A percentile compares a stretch with the other conserved stretches of the same genome.
phyloP scores from a whole-genome alignment of 2,329 filamentous ascomycete species.

The Amphichorda felina region DNA sequence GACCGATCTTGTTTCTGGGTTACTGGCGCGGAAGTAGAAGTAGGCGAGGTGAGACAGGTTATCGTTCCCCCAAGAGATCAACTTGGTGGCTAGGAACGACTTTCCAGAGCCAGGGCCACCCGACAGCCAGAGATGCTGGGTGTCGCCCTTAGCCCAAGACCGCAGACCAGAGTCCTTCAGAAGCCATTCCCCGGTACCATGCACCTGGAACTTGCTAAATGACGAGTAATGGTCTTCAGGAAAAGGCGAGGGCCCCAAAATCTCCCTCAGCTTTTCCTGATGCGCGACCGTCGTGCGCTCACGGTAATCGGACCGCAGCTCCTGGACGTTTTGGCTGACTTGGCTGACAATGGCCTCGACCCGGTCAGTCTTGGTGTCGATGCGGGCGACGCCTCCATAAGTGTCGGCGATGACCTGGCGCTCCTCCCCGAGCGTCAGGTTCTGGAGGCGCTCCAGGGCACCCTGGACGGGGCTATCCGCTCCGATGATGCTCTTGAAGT shows the following conservation, averaged over 20 bases:
- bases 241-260: slow-evolving; percentile 28
- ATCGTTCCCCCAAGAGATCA: slow-evolving; percentile 27
- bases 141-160: slow-evolving; percentile 24
- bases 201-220: slow-evolving; percentile 25
- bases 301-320: slow-evolving; percentile 19
- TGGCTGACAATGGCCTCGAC: slow-evolving; percentile 20
- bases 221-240: slow-evolving; percentile 27
- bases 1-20: slow-evolving; percentile 30
- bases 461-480: slow-evolving; percentile 25
- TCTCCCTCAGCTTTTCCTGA: slow-evolving; percentile 23
- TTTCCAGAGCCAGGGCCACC: slow-evolving; percentile 34
- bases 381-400: slow-evolving; percentile 20
- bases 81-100: slow-evolving; percentile 28
- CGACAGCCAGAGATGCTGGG: slow-evolving; percentile 28
- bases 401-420: slow-evolving; percentile 31
- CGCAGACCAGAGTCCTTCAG: slow-evolving; percentile 23
- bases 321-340: slow-evolving; percentile 21
- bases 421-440: slow-evolving; percentile 27
- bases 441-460: slow-evolving; percentile 25
- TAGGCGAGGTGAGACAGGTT: slow-evolving; percentile 24
- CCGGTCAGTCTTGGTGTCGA: slow-evolving; percentile 22
- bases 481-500: slow-evolving; percentile 26
- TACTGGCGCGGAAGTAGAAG: slow-evolving; percentile 36
- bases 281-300: slow-evolving; percentile 18
- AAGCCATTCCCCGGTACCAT: slow-evolving; percentile 33